Conservation (phyloP, 768 basidiomycete species). For the Hirschioporus abietinus region DNA sequence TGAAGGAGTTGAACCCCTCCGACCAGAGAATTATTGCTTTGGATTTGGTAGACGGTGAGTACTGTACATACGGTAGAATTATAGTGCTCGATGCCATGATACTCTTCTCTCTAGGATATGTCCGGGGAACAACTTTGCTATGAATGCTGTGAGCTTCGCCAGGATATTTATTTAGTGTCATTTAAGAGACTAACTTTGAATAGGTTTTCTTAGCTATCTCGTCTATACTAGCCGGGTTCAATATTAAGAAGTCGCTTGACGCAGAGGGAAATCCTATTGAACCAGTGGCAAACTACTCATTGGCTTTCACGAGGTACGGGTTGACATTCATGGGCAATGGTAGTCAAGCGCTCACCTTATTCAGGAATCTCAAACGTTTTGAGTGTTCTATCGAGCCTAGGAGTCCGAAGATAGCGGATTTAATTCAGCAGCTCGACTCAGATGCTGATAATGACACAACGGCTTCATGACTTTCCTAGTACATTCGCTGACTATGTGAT, state of each 20-base stretch:
- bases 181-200: background rate
- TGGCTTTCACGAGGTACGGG: background rate
- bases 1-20: background rate
- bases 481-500: too few species aligned
- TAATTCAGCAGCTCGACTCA: background rate
- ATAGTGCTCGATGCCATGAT: background rate
- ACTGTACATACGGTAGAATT: background rate
- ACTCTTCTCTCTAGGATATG: background rate
- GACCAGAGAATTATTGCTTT: background rate
- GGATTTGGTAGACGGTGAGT: background rate
- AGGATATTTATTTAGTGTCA: background rate
- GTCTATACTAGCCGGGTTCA: background rate
- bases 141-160: background rate
- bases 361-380: background rate
- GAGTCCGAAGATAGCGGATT: background rate
- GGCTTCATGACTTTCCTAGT: background rate
- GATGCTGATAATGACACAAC: background rate
- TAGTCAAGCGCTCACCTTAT: background rate
- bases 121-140: background rate
- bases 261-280: background rate
- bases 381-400: background rate
- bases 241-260: background rate
- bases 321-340: background rate
- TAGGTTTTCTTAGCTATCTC: background rate
- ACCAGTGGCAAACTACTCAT: background rate